These are phyloP conservation scores for Citrus glauca DNA, from an alignment of 345 rosid genomes.

Conservation along the genomic window DNA sequence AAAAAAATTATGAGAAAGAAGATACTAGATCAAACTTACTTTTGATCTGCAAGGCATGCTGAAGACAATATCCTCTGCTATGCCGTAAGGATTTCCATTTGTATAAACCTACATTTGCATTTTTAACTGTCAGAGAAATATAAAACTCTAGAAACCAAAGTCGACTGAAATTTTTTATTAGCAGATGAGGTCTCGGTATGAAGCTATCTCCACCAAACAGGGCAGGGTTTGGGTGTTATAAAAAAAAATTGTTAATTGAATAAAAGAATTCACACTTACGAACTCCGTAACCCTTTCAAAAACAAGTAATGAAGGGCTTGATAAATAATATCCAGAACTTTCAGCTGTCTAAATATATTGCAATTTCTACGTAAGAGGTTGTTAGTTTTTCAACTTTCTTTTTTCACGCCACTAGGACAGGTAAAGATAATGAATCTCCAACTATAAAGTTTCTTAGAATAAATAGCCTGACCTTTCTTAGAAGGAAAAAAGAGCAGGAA, in stretches of 20 bases:
- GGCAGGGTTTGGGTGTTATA: background rate
- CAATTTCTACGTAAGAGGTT: background rate
- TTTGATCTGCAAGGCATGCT: constrained; percentile 99
- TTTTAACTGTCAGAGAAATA: constrained; percentile 1
- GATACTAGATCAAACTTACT: constrained; percentile 30
- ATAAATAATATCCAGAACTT: background rate
- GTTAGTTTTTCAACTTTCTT: background rate
- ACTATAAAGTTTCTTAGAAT: background rate
- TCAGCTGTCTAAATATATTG: background rate
- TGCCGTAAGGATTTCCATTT: constrained; percentile 83
- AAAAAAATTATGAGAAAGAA: background rate
- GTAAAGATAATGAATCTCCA: background rate
- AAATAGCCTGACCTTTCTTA: background rate
- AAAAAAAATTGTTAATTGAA: background rate
- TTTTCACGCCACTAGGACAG: background rate
- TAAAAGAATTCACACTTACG: background rate
- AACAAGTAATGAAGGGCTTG: background rate
- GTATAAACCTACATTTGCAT: constrained; percentile 64
- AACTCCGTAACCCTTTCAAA: background rate
- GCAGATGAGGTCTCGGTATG: background rate
- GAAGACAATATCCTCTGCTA: constrained; percentile 81
- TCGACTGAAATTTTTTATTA: background rate
- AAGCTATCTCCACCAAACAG: background rate
- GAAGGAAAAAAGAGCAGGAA: background rate
- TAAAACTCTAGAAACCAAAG: background rate